phyloP scores from a whole-genome alignment of 2,329 filamentous ascomycete species.

The Myriosclerotinia curreyana region DNA sequence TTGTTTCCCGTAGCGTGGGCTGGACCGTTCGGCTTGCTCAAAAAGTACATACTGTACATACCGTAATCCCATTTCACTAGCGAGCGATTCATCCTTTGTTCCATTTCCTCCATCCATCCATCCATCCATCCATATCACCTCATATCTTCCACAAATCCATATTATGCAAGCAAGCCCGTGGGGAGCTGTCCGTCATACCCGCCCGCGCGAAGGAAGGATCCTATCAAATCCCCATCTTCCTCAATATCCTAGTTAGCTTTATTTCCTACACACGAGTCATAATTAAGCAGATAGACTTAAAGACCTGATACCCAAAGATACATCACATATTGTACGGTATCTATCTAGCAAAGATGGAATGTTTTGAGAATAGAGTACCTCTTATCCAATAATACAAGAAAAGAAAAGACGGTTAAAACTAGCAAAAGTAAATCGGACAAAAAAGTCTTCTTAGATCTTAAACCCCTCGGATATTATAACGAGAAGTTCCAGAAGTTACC shows the following conservation, averaged over 20 bases:
- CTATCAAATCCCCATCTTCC: slow-evolving; percentile 2
- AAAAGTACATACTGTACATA: not conserved
- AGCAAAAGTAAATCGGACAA: not conserved
- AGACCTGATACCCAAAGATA: not conserved
- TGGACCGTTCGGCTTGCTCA: slow-evolving; percentile 9
- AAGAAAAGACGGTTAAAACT: not conserved
- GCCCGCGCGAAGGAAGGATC: slow-evolving; percentile 16
- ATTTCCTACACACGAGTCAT: slow-evolving; percentile 11
- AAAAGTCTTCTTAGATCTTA: not conserved
- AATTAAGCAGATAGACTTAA: slow-evolving; percentile 4
- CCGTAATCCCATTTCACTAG: not conserved
- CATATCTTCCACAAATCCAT: slow-evolving; percentile 19
- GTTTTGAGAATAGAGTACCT: not conserved
- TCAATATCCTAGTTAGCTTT: slow-evolving; percentile 7
- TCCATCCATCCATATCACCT: slow-evolving; percentile 1
- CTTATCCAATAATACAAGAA: not conserved
- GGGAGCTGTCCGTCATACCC: slow-evolving; percentile 24
- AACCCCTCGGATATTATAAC: not conserved
- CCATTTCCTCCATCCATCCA: not conserved
- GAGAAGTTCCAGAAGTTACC: slow-evolving; percentile 1
- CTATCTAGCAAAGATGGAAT: slow-evolving; percentile 1
- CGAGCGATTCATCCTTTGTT: not conserved
- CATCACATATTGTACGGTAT: not conserved
- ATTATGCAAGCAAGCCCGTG: slow-evolving; percentile 22
- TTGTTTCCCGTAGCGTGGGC: slow-evolving; percentile 1